Evolutionary conservation across 148 eudicot species (phyloP).

Genomic region (Diospyros kaki): DNA sequence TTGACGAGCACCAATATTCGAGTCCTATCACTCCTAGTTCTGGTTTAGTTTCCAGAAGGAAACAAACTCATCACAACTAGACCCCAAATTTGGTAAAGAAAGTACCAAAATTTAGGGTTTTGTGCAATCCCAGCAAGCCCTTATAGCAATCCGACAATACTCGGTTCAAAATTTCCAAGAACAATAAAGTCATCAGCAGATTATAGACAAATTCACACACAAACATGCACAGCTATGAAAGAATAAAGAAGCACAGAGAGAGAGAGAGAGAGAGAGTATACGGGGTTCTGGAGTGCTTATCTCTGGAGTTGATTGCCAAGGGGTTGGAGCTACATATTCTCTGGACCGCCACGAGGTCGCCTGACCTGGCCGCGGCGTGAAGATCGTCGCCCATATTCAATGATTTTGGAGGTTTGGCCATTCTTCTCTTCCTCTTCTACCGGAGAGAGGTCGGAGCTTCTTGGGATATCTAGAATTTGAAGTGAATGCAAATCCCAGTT

Average conservation of each 20-base stretch:
- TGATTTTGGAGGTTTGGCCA: slow-evolving; percentile 19
- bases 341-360: slow-evolving; percentile 56
- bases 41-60: not conserved
- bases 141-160: slow-evolving; percentile 3
- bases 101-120: not conserved
- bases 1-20: not conserved
- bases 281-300: slow-evolving; percentile 94
- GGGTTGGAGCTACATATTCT: slow-evolving; percentile 56
- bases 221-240: not conserved
- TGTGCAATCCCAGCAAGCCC: not conserved
- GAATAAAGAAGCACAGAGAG: not conserved
- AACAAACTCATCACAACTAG: not conserved
- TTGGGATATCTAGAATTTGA: no score
- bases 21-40: not conserved
- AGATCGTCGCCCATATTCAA: slow-evolving; percentile 30
- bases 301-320: slow-evolving; percentile 66
- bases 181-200: not conserved
- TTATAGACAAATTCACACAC: not conserved
- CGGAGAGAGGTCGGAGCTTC: no score
- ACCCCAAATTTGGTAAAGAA: not conserved
- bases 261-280: slow-evolving; percentile 41
- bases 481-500: no score
- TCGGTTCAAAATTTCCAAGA: slow-evolving; percentile 4
- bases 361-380: slow-evolving; percentile 77
- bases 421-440: slow-evolving; percentile 10